Evolutionary conservation across 306 rosid species (phyloP), one percentile per base, ranked within the genome.

Genomic region (Dicorynia guianensis): DNA sequence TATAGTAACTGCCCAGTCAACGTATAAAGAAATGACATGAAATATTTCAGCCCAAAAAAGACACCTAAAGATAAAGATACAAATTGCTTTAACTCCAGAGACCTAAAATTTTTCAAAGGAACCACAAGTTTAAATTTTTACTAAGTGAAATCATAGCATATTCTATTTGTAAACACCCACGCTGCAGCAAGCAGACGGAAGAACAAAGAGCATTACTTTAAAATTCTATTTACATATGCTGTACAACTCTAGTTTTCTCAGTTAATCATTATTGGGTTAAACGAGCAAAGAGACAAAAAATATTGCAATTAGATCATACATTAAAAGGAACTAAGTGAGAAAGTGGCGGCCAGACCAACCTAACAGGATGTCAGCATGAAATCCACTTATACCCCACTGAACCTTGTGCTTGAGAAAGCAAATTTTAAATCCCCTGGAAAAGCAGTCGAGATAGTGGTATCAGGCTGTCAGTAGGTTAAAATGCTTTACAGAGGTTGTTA

Each of bases 401-500:
- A 44, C 73, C 70, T 63, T 58, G 60, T 59, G 49, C 69, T n/a
- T 71, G 82, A 84, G 81, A 55, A 48, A 49, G 80, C 49, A 46
- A 63, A 20, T 34, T 70, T 77, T 43, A 18, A 63, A 53, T 77
- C 81, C 89, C 89, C 88, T 84, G 86, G 86, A 48, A 61, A 54
- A 85, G 87, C 77, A 74, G 72, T 64, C 67, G 81, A 77, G 87
- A 79, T 62, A 63, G 77, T 66, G 86, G 82, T 46, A 88, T 87
- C 84, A 83, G 86, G 80, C 69, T 66, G 89, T 90, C 84, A 81
- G 82, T 87, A 75, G 79, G 87, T 96, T 87, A 96, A 84, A 92
- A 96, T 48, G 99, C 99, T 92, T 86, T 92, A 87, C 99, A 96
- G 77, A 92, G 99, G 87, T 92, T 86, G 91, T 87, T 95, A 84